Evolutionary conservation across 2,329 filamentous ascomycete species (phyloP), one percentile per base, ranked within the genome.

Genomic region (Fusarium sp.): DNA sequence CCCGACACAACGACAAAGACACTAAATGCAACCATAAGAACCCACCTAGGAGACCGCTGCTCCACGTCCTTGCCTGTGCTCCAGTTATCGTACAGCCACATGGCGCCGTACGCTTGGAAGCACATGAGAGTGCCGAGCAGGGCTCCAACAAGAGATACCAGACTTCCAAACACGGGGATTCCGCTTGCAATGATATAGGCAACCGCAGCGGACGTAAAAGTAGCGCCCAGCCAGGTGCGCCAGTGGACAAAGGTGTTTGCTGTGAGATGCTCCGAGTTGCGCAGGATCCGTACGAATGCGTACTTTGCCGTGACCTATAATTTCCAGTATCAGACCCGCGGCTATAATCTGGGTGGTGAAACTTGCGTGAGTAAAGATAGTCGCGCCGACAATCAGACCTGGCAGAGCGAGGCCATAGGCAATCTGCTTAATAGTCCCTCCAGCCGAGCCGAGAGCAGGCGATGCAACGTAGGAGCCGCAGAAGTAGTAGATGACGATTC

Each of bases 381-480:
- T 68, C 1, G 66, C 64, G 8, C 68, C 65, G 26, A 68, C 69
- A 13, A 72, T 38, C 5, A 74, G 60, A 7, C 72, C 72, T 1
- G 71, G 70, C 2, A 74, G 48, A 13, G 71, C 70, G 13, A 74
- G 44, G 4, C 78, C 80, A 47, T 82, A 82, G 43, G 70, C 72
- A 15, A 80, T 68, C 61, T 77, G 80, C 71, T 81, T 81, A 44
- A 79, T 71, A 4, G 67, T 52, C 0, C 42, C 13, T 1, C 80
- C 80, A 1, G 78, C 80, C 26, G 77, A 79, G 1, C 79, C 80
- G 4, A 82, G 72, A 7, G 79, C 77, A 0, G 79, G 80, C 0
- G 78, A 79, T 0, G 79, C 76, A 2, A 82, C 77, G 52, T 75
- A 80, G 0, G 76, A 77, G 0, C 80, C 79, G 55, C 77, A 80